Base-by-base conservation (phyloP, 345 rosid genomes). In the Toxicodendron radicans region DNA sequence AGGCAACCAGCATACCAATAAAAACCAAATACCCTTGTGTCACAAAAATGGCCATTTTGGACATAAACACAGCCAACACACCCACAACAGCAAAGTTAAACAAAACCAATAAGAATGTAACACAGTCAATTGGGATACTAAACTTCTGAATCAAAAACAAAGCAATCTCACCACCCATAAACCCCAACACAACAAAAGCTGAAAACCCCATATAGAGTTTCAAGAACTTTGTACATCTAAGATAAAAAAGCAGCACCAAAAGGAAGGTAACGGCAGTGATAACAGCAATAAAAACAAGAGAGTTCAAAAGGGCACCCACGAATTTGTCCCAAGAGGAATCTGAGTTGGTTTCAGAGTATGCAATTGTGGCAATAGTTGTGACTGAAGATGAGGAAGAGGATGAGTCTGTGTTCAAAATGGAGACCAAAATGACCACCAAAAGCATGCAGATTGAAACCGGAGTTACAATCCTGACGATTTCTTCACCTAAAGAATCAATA, bases 361-460 rank as follows among this genome's bases (percentile, higher is more conserved):
- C 99, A 7, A 90, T 84, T 49, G 92, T 90, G 68, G 93, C 97
- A 46, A 95, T 85, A 54, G 89, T 79, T 76, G 81, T 72, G 10
- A 86, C 73, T 12, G 90, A 79, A 0, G 81, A 49, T 7, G 94
- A 82, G 21, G 94, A 85, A 2, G 91, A 84, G 3, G 87, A 79
- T 73, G 45, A 17, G 32, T 81, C 85, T 21, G 92, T 70, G 76
- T 85, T 86, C 67, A 95, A 83, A 62, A 88, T 70, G 18, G 91
- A 85, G 64, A 91, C 99, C 49, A 95, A 81, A 83, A 91, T 81
- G 35, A 92, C 97, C 79, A 94, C 97, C 71, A 89, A 41, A 68
- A 92, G 74, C 97, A 91, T 92, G 81, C 99, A 92, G 62, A 91
- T 90, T 68, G 97, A 92, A 73, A 92, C 99, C 2, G 97, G 97